Percentiles rank a stretch among this genome's conserved stretches.
Evolutionary conservation across 202 grass and related monocot species (phyloP).

Genomic region (Digitaria exilis): DNA sequence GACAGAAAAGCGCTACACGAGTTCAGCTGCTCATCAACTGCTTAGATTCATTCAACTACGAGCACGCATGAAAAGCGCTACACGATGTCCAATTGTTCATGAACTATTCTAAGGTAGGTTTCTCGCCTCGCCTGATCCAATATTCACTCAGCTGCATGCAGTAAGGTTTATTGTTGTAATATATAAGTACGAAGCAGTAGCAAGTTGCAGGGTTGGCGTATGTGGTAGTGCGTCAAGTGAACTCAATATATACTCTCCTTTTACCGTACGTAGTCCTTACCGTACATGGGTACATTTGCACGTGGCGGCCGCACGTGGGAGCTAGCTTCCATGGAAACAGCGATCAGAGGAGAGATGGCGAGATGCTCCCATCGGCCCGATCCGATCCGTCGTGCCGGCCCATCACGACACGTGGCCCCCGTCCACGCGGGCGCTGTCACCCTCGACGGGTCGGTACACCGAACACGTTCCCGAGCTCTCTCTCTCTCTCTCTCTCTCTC

Average conservation of each 20-base stretch:
- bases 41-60: too few relatives aligned
- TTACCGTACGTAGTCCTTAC: too few relatives aligned
- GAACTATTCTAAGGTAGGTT: too few relatives aligned
- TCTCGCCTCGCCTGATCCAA: not conserved
- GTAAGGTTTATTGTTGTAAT: too few relatives aligned
- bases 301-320: not conserved
- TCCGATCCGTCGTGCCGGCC: not conserved
- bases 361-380: not conserved
- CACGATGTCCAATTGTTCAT: too few relatives aligned
- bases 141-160: too few relatives aligned
- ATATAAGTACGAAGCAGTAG: too few relatives aligned
- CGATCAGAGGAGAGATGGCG: not conserved
- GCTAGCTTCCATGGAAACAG: not conserved
- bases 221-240: not conserved
- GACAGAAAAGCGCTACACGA: not conserved
- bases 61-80: too few relatives aligned
- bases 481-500: not conserved
- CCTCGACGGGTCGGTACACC: not conserved
- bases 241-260: too few relatives aligned
- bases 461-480: constrained; percentile 9
- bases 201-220: not conserved
- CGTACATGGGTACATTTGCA: not conserved
- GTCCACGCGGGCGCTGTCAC: not conserved
- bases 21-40: too few relatives aligned
- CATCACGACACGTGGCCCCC: not conserved